A percentile compares a stretch with the other conserved stretches of the same genome.
Conservation (phyloP, 768 basidiomycete genomes). For the Phanerodontia chrysosporium region DNA sequence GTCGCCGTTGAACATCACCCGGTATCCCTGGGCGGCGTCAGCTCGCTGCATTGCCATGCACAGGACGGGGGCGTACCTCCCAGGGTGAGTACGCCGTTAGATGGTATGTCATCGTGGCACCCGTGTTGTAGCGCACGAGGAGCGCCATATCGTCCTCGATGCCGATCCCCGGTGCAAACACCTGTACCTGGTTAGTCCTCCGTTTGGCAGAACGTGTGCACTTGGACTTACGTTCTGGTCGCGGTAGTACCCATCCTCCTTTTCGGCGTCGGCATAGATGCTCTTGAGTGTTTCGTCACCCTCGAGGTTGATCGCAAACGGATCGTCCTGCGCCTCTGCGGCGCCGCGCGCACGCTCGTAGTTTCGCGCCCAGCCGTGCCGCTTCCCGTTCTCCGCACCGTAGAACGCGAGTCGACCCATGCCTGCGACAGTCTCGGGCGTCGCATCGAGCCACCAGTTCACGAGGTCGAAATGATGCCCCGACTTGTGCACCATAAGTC, state of each 20-base stretch:
- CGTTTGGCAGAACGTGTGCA: background rate
- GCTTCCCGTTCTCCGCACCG: conserved; percentile 40
- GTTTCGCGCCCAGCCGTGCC: conserved; percentile 42
- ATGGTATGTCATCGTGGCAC: conserved; percentile 50
- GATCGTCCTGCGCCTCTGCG: conserved; percentile 40
- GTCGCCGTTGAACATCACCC: conserved; percentile 51
- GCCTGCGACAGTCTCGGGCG: conserved; percentile 41
- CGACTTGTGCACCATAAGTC: conserved; percentile 43
- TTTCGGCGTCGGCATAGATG: conserved; percentile 43
- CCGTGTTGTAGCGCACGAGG: conserved; percentile 42
- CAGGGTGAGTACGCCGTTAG: conserved; percentile 41
- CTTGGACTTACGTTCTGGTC: conserved; percentile 40
- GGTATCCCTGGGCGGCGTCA: conserved; percentile 32
- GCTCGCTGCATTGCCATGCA: background rate
- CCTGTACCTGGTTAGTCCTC: conserved; percentile 19
- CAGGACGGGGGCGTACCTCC: conserved; percentile 22
- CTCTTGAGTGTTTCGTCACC: conserved; percentile 38
- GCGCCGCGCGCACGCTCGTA: conserved; percentile 42
- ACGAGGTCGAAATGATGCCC: conserved; percentile 50
- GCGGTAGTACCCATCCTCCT: conserved; percentile 45
- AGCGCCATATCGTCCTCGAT: conserved; percentile 53
- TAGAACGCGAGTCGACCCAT: conserved; percentile 47
- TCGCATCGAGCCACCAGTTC: conserved; percentile 50
- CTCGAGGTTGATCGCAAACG: conserved; percentile 47
- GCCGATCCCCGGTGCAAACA: conserved; percentile 37